A percentile compares a stretch with the other conserved stretches of the same genome.
These are phyloP conservation scores for Penicillium dipodomyicola DNA, from an alignment of 495 filamentous ascomycete genomes.

Conservation along the genomic window DNA sequence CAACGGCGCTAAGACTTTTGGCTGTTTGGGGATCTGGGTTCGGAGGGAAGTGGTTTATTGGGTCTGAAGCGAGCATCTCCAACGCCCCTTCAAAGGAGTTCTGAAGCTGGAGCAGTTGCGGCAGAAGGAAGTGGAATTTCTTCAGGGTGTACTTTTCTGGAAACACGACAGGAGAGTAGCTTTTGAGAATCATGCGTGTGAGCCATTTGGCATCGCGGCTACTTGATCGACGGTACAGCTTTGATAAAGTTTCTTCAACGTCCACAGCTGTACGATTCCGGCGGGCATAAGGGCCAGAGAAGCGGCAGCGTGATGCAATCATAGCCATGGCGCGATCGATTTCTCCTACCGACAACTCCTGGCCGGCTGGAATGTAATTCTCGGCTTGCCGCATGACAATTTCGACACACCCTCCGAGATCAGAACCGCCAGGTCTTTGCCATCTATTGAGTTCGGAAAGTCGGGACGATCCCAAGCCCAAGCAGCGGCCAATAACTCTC, in stretches of 20 bases:
- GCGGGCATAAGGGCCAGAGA: constrained; percentile 65
- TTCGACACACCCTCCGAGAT: constrained; percentile 70
- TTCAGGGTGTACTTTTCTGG: constrained; percentile 46
- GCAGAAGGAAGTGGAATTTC: constrained; percentile 56
- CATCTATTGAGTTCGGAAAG: constrained; percentile 62
- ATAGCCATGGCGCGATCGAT: constrained; percentile 63
- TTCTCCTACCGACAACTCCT: constrained; percentile 66
- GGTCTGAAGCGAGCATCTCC: constrained; percentile 41
- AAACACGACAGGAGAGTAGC: constrained; percentile 60
- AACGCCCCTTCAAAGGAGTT: constrained; percentile 56
- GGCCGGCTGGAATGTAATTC: constrained; percentile 36
- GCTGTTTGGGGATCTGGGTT: constrained; percentile 38
- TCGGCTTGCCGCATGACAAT: constrained; percentile 63
- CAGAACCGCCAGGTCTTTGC: constrained; percentile 53
- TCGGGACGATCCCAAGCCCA: constrained; percentile 58
- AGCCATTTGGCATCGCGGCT: constrained; percentile 86
- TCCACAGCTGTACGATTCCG: constrained; percentile 42
- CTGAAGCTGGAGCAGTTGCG: constrained; percentile 64
- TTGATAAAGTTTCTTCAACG: constrained; percentile 48
- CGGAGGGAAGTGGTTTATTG: constrained; percentile 40
- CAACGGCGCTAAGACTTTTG: constrained; percentile 33
- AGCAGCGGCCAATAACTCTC: constrained; percentile 59
- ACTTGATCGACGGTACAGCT: constrained; percentile 58
- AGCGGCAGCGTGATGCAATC: constrained; percentile 64
- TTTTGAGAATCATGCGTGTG: constrained; percentile 76